Conservation (phyloP, 345 rosid genomes). For the Lenwebbia sp. region DNA sequence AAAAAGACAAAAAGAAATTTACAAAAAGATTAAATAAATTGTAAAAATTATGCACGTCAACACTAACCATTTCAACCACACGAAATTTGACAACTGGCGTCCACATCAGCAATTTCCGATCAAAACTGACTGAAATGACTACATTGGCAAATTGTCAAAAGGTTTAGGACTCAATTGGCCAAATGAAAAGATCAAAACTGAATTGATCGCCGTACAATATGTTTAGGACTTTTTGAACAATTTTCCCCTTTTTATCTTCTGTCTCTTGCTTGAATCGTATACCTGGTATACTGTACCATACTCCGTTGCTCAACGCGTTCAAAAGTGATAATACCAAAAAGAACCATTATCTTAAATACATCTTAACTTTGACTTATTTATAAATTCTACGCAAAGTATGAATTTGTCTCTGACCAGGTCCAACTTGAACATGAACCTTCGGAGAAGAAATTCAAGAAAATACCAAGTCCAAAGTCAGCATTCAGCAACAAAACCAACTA, state of each 20-base stretch:
- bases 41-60: rapidly evolving
- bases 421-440: not conserved
- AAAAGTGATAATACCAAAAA: not conserved
- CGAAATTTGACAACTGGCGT: rapidly evolving
- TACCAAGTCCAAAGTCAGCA: not conserved
- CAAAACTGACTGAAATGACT: too few species aligned
- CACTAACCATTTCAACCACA: not conserved
- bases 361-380: not conserved
- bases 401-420: not conserved
- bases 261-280: not conserved
- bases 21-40: not conserved
- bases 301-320: not conserved
- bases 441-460: not conserved
- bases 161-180: too few species aligned
- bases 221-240: not conserved
- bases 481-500: not conserved
- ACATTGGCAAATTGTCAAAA: too few species aligned
- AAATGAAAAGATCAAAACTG: rapidly evolving
- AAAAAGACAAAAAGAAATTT: not conserved
- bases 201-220: not conserved
- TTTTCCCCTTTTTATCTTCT: not conserved
- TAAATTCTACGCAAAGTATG: not conserved
- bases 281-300: too few species aligned
- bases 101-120: too few species aligned
- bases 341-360: not conserved